Evolutionary conservation across 495 filamentous ascomycete species (phyloP), one percentile per base, ranked within the genome.

Genomic region (Tuber calosporum): DNA sequence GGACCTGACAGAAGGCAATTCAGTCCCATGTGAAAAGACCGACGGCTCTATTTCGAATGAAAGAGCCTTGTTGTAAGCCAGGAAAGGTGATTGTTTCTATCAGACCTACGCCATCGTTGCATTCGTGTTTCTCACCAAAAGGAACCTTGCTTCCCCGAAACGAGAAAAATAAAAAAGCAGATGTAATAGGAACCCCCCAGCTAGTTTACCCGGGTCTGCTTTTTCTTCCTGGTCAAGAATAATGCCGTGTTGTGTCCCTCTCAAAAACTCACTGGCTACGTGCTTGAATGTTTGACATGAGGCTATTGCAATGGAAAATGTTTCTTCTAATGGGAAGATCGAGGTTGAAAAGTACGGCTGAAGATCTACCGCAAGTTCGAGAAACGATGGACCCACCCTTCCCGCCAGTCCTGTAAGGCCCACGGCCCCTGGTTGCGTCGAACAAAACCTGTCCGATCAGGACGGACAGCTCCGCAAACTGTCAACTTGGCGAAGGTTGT

Each of bases 341-440:
- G 76, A 73, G 75, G 75, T 77, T 74, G 74, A 68, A 78, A 74
- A 71, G 76, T 78, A 77, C 76, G 76, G 76, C 76, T 78, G 76
- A 78, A 78, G 76, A 78, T 78, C 76, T 78, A 48, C 48, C 48
- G 48, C 48, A 68, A 77, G 67, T 73, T 71, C 67, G 77, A 71
- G 68, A 78, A 78, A 78, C 76, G 76, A 78, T 78, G 76, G 76
- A 74, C 76, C 76, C 76, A 74, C 69, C 75, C 75, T 77, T 78
- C 76, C 76, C 74, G 76, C 76, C 77, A 58, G 48, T 58, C 48
- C 48, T 58, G 48, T 58, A 58, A 58, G 48, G 48, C 76, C 76
- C 74, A 77, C 53, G 69, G 71, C 76, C 76, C 76, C 76, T 78
- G 74, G 76, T 66, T 58, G 48, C 48, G 70, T 73, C 70, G 76